phyloP scores from a whole-genome alignment of 1,284 basidiomycete genomes.

The Phaffia rhodozyma region DNA sequence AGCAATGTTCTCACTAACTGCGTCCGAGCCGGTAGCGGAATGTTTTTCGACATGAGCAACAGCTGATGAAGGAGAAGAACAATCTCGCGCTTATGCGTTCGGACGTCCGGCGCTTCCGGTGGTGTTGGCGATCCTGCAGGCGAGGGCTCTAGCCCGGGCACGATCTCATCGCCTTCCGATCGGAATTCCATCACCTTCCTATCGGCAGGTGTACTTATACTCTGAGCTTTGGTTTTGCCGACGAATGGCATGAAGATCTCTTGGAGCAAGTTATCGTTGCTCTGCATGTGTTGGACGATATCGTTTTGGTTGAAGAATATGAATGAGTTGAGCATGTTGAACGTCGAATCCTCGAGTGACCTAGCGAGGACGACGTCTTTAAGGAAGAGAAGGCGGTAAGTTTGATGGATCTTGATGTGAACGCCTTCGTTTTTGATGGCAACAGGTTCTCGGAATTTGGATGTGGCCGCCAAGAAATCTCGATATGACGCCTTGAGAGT shows the following conservation, averaged over 20 bases:
- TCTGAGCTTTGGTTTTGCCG: constrained; percentile 34
- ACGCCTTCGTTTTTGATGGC: constrained; percentile 59
- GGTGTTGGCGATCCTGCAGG: constrained; percentile 10
- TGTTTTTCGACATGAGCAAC: constrained; percentile 89
- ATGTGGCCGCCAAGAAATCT: constrained; percentile 68
- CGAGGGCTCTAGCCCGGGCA: background rate
- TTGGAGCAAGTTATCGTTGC: constrained; percentile 59
- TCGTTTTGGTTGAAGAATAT: constrained; percentile 99
- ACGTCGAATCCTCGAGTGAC: constrained; percentile 87
- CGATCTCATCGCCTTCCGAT: background rate
- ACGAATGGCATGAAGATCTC: constrained; percentile 69
- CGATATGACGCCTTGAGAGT: constrained; percentile 91
- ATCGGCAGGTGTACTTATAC: background rate
- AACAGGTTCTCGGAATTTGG: constrained; percentile 77
- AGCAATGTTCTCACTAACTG: constrained; percentile 78
- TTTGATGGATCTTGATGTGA: constrained; percentile 84
- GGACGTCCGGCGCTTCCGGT: constrained; percentile 30
- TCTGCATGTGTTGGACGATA: constrained; percentile 81
- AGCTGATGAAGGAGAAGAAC: constrained; percentile 84
- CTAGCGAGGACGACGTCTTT: constrained; percentile 96
- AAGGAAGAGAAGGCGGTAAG: constrained; percentile 89
- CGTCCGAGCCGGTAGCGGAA: constrained; percentile 77
- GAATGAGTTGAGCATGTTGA: constrained; percentile 91
- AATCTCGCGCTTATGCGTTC: constrained; percentile 50
- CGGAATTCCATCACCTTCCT: background rate